Base-by-base conservation (phyloP, 202 grass and related monocot genomes). In the Cymbopogon flexuosus region DNA sequence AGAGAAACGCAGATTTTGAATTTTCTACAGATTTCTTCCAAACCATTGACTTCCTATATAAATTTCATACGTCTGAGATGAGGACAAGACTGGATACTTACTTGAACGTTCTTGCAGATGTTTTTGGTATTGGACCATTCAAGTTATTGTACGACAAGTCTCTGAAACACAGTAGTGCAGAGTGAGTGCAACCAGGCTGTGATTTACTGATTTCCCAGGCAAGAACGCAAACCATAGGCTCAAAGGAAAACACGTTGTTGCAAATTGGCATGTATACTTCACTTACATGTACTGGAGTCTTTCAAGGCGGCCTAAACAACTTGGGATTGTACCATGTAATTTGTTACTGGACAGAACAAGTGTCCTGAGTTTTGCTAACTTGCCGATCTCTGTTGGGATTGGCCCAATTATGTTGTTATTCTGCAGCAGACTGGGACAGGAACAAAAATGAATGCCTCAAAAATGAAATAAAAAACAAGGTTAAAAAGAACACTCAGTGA, bases 131-230 rank as follows among this genome's bases (percentile, higher is more conserved):
- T 11, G 96, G 84, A 56, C 86, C 84, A 66, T 77, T 95, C 54
- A 98, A 68, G 62, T 93, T 91, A 56, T 99, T 93, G 63, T 91
- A 91, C 11, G 81, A 91, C 75, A 91, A 87, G 73, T 93, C 92
- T 76, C 90, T 94, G 79, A 39, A 85, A 70, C n/a, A 70, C 51
- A 68, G 18, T 3, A 41, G 73, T 70, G 35, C 16, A 37, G 18
- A 45, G 13, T 82, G n/a, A 89, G 41, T 54, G 35, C 49, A 70
- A 30, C 33, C 43, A 64, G 39, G 81, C 19, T 3, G 30, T 22
- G 6, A n/a, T 45, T 61, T n/a, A 51, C 47, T 27, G 27, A 27
- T 27, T 27, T 27, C 27, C 36, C 29, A 22, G 70, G 62, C 16
- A 64, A 80, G 29, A 83, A 34, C 21, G 65, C 23, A 35, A 61